Conservation (phyloP, 2,329 filamentous ascomycete genomes). For the Paecilomyces dactylethromorphus region DNA sequence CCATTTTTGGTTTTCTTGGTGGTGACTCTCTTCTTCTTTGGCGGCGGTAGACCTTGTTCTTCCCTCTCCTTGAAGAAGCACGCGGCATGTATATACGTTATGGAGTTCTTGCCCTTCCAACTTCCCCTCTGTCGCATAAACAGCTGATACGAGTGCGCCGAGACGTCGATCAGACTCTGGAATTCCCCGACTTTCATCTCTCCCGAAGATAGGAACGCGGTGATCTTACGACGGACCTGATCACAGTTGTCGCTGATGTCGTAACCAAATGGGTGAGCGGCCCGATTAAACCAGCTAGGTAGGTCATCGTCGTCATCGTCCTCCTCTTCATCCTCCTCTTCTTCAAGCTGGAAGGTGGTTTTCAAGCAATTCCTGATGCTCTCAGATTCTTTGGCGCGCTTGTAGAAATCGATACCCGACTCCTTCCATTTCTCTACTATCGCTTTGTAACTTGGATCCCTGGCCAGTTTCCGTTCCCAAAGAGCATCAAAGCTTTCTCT, state of each 20-base stretch:
- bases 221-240: slow-evolving; percentile 37
- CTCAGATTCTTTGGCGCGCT: too few relatives aligned
- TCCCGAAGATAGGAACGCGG: slow-evolving; percentile 34
- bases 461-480: too few relatives aligned
- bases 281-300: neutral
- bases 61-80: slow-evolving; percentile 47
- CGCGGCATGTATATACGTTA: slow-evolving; percentile 21
- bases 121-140: slow-evolving; percentile 42
- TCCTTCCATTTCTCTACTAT: too few relatives aligned
- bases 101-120: slow-evolving; percentile 20
- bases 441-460: too few relatives aligned
- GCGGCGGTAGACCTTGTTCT: slow-evolving; percentile 38
- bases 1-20: slow-evolving; percentile 22
- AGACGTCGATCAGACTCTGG: slow-evolving; percentile 31
- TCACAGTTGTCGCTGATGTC: slow-evolving; percentile 16
- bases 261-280: neutral
- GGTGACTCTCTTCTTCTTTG: slow-evolving; percentile 8
- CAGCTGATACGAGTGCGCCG: slow-evolving; percentile 25
- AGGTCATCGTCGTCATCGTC: neutral
- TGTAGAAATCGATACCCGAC: too few relatives aligned
- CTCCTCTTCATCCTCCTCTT: neutral
- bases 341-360: neutral
- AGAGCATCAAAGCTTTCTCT: neutral
- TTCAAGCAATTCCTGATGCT: neutral
- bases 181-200: slow-evolving; percentile 43